A percentile compares a stretch with the other conserved stretches of the same genome.
These are phyloP conservation scores for Ceratobasidium sp. DNA, from an alignment of 1,284 basidiomycete species.

Conservation along the genomic window DNA sequence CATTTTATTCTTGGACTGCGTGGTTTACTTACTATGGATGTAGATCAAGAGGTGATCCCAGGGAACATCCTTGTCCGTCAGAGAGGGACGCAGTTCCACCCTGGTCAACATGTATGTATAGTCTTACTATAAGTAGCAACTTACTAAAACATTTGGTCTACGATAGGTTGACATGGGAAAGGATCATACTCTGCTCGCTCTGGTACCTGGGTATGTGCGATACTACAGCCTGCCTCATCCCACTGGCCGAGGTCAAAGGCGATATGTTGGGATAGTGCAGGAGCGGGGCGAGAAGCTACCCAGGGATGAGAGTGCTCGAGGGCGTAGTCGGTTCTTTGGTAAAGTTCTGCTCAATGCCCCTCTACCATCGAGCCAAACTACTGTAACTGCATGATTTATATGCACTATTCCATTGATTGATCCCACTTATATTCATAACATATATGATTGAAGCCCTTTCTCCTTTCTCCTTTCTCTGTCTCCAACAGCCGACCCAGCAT, in stretches of 20 bases:
- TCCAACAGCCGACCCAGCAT: background rate
- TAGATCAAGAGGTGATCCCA: conserved; percentile 88
- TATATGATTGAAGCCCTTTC: conserved; percentile 14
- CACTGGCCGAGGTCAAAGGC: conserved; percentile 65
- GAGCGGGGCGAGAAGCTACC: conserved; percentile 84
- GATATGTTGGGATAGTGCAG: conserved; percentile 84
- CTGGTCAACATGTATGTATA: conserved; percentile 83
- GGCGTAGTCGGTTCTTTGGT: conserved; percentile 81
- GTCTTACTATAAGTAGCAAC: conserved; percentile 24
- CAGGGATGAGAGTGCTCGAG: conserved; percentile 73
- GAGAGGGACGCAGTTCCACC: conserved; percentile 87
- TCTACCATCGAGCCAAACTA: background rate
- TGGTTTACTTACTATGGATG: conserved; percentile 9
- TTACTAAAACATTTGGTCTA: background rate
- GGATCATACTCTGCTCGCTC: conserved; percentile 92
- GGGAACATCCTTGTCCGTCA: conserved; percentile 95
- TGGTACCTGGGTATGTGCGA: conserved; percentile 87
- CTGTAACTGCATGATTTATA: background rate
- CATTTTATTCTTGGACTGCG: conserved; percentile 43
- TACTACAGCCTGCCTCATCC: conserved; percentile 70
- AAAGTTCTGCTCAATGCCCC: conserved; percentile 68
- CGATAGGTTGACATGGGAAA: conserved; percentile 85
- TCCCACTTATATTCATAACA: conserved; percentile 18
- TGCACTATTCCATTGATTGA: background rate
- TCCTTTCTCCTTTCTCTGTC: background rate